Evolutionary conservation across 305 asterid species (phyloP), one percentile per base, ranked within the genome.

Genomic region (Galium porrigens): DNA sequence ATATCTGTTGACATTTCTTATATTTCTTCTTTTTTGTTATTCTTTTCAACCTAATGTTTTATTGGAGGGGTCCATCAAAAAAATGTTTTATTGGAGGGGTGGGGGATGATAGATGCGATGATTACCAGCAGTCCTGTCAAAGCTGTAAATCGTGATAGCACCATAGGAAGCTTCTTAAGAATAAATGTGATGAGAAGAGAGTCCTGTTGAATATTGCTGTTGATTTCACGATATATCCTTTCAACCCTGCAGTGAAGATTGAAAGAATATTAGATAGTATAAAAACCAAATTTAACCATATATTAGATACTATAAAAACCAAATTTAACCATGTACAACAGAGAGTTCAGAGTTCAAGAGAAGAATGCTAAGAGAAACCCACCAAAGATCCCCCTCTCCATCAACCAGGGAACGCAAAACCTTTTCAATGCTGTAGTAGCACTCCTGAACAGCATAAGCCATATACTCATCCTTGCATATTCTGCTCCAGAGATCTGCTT

Each of bases 371-470:
- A 14, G 22, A 58, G 58, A 70, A 68, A 30, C 73, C 48, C 63
- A 94, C 99, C 99, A 94, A 66, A 82, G 96, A 70, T 86, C 81
- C 73, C 99, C 99, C 72, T 87, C 99, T 76, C 95, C 97, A 72
- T 90, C 99, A 76, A 85, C 95, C 68, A 94, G 80, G 68, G 99
- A 81, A 71, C 80, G 88, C 81, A 94, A 75, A 67, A 94, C 84
- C 68, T 85, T 94, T 75, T 90, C 99, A 57, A 90, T 81, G 70
- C 95, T 86, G 75, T 82, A 82, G 73, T 90, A 94, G 79, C 99
- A 94, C 81, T 94, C 99, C 78, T 81, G 90, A 66, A 94, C 97
- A 71, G 99, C 97, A 77, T 89, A 94, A 58, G 95, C 95, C 99
- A 94, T 89, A 80, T 94, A 94, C 66, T 94, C 94, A 77, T 94